Evolutionary conservation across 2,329 filamentous ascomycete species (phyloP), one percentile per base, ranked within the genome.

Genomic region (Talaromyces sp.): DNA sequence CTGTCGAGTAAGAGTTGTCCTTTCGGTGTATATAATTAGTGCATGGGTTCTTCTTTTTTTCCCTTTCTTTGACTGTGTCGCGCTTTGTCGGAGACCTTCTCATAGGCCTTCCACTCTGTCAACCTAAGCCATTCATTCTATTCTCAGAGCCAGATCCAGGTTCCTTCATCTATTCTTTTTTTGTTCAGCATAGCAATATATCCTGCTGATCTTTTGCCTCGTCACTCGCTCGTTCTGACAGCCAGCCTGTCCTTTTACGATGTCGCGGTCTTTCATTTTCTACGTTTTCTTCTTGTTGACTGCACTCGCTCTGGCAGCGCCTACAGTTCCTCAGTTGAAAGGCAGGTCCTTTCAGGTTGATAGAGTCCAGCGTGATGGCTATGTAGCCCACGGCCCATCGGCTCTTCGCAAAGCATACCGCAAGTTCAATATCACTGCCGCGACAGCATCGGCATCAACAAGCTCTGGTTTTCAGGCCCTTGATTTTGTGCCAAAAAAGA

Each of bases 331-430:
- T 32, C 65, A 67, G 32, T 66, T 62, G 17, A 68, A 72, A 65
- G 70, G 72, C 65, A 70, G 73, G 60, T 85, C 85, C 8, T 90
- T 89, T 77, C 84, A 82, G 71, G 81, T 90, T 36, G 81, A 84
- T 57, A 81, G 87, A 39, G 76, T 84, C 54, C 74, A 78, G 57
- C 87, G 86, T 67, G 76, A 76, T n/a, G 78, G 78, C 60, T 85
- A 86, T 70, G 77, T 79, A 25, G 75, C 81, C 22, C 81, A 88
- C 76, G 87, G 88, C n/a, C 78, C 82, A 7, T 71, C 77, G 61
- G 86, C 88, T 57, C 80, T 93, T 66, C 75, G 83, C 57, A 89
- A 85, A 75, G 85, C 88, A 17, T 88, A 89, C 72, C 76, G 80
- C 67, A 93, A 93, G 73, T 92, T 83, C 73, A 82, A 84, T 64